Conservation (phyloP, 1,139 yeast species). For the Eremothecium cymbalariae region DNA sequence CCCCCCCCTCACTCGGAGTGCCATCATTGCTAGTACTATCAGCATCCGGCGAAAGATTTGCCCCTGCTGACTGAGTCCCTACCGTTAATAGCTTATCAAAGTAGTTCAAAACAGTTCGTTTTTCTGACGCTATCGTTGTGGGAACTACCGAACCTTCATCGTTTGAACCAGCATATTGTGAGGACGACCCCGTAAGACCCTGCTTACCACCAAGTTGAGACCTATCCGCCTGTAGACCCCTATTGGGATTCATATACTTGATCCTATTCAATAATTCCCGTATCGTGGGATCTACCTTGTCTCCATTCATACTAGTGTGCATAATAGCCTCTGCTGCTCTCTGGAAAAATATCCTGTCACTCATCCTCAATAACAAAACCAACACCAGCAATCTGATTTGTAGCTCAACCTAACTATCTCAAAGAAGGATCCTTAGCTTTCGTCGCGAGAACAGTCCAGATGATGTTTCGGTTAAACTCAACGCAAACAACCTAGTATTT, state of each 20-base stretch:
- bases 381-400: no score
- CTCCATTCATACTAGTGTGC: conserved; percentile 20
- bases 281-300: conserved; percentile 28
- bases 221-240: no score
- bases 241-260: conserved; percentile 14
- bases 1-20: no score
- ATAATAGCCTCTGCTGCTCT: conserved; percentile 31
- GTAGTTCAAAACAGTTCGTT: conserved; percentile 11
- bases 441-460: no score
- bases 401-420: no score
- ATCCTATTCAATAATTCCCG: conserved; percentile 25
- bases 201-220: no score
- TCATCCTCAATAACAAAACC: conserved; percentile 16
- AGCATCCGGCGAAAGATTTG: no score
- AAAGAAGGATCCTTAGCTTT: no score
- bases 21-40: no score
- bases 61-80: conserved; percentile 2
- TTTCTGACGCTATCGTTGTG: conserved; percentile 8
- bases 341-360: conserved; percentile 23
- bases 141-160: neutral
- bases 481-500: no score
- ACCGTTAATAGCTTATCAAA: conserved; percentile 12
- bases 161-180: neutral
- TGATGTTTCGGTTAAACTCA: no score
- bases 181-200: no score